Conservation (phyloP, 2,329 filamentous ascomycete species). For the Domatiomyces globalis region DNA sequence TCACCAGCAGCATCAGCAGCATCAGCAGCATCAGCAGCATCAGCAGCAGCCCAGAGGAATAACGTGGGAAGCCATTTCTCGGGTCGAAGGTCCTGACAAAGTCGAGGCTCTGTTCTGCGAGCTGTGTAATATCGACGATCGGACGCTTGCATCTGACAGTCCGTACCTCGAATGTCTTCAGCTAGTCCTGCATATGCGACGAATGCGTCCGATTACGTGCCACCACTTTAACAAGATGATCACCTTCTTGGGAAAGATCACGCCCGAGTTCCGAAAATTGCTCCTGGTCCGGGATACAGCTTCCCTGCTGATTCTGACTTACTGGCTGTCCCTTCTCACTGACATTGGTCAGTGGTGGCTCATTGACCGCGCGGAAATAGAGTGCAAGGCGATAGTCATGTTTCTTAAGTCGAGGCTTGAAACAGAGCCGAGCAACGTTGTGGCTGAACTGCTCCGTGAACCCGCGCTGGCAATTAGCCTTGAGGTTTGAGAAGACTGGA, state of each 20-base stretch:
- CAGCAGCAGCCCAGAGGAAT: no score
- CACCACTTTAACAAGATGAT: slow-evolving; percentile 9
- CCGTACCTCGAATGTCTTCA: no score
- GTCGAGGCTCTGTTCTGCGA: neutral
- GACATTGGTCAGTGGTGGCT: slow-evolving; percentile 11
- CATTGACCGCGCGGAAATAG: slow-evolving; percentile 3
- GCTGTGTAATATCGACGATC: neutral
- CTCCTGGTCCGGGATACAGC: slow-evolving; percentile 5
- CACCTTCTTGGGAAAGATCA: slow-evolving; percentile 5
- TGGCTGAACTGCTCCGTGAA: neutral
- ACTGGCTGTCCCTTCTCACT: slow-evolving; percentile 10
- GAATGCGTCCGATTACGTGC: slow-evolving; percentile 2
- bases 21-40: no score
- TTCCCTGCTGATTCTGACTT: slow-evolving; percentile 9
- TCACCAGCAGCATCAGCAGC: neutral
- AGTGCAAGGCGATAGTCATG: slow-evolving; percentile 5
- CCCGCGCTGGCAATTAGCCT: neutral
- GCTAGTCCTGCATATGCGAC: neutral
- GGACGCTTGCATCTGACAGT: no score
- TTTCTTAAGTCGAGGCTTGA: neutral
- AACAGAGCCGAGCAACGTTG: neutral
- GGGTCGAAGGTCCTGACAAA: no score
- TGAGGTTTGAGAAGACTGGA: no score
- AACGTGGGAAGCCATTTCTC: no score
- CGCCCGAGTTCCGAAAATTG: slow-evolving; percentile 2